Evolutionary conservation across 768 basidiomycete species (phyloP), one percentile per base, ranked within the genome.

Genomic region (Multifurca ochricompacta): DNA sequence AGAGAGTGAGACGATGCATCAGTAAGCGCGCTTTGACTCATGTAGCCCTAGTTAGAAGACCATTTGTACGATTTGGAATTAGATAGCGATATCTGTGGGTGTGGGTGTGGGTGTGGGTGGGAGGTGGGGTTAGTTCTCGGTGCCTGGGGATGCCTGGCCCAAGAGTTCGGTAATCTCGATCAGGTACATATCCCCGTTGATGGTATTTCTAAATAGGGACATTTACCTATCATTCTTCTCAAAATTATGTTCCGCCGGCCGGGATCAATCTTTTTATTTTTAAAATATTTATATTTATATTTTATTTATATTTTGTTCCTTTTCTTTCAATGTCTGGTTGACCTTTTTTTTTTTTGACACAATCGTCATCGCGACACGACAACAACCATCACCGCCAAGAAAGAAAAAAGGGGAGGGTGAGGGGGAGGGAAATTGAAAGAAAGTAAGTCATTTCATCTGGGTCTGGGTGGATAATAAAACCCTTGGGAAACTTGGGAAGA

Each of bases 401-500:
- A 10, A 23, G 16, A 25, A 25, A 1, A 6, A 25, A 18, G n/a
- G 8, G 5, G 9, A 14, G 14, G 32, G 6, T 25, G 19, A 32
- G 0, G 30, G 16, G 16, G 13, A n/a, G 23, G 44, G 40, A 53
- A 40, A 32, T 27, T 7, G n/a, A 6, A 27, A 21, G 8, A 32
- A 18, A 21, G 10, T 14, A 16, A 6, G 31, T 25, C 16, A 32
- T 23, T 30, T n/a, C n/a, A n/a, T n/a, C n/a, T n/a, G n/a, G n/a
- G n/a, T n/a, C n/a, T n/a, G n/a, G n/a, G n/a, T n/a, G n/a, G n/a
- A 10, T n/a, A 34, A 16, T 9, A 13, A 8, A n/a, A n/a, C n/a
- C 23, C 53, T 48, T 54, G 53, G 34, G 37, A 54, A 48, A 19
- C 25, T n/a, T n/a, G n/a, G n/a, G n/a, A n/a, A n/a, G n/a, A n/a